Percentiles rank a stretch among this genome's conserved stretches.
phyloP scores from a whole-genome alignment of 176 grass and related monocot species.

The Oryza australiensis region DNA sequence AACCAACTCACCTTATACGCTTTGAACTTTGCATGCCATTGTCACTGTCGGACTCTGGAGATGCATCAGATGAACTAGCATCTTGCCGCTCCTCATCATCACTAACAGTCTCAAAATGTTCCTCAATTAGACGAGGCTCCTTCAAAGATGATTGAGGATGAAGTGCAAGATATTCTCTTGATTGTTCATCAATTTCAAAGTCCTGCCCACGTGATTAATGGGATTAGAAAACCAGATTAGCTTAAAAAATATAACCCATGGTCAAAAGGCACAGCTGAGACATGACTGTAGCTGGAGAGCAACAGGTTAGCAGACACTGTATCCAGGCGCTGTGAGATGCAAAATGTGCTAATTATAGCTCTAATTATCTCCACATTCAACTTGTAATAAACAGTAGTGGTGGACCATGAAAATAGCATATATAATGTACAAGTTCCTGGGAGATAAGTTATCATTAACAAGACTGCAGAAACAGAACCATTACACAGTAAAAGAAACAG shows the following conservation, averaged over 20 bases:
- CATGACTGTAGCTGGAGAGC: constrained; percentile 8
- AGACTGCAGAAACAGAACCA: background rate
- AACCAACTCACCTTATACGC: constrained; percentile 59
- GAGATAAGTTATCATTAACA: constrained; percentile 9
- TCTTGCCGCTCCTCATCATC: constrained; percentile 56
- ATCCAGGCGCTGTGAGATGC: background rate
- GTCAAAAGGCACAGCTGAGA: background rate
- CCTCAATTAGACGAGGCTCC: constrained; percentile 56
- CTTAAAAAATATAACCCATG: background rate
- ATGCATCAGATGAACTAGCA: constrained; percentile 52
- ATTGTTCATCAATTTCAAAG: constrained; percentile 75
- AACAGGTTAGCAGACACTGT: background rate
- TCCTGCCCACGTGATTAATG: constrained; percentile 43
- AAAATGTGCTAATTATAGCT: constrained; percentile 12
- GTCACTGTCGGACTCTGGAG: constrained; percentile 49
- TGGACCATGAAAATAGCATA: constrained; percentile 12
- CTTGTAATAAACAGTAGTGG: background rate
- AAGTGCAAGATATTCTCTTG: constrained; percentile 63
- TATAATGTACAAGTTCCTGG: background rate
- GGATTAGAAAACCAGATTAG: constrained; percentile 29
- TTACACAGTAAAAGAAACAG: background rate
- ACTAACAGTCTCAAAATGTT: constrained; percentile 77
- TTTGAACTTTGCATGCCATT: constrained; percentile 51
- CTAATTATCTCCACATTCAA: background rate
- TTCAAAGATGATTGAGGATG: constrained; percentile 62